A percentile compares a stretch with the other conserved stretches of the same genome.
Evolutionary conservation across 495 filamentous ascomycete species (phyloP).

Genomic region (Tricharina praecox): DNA sequence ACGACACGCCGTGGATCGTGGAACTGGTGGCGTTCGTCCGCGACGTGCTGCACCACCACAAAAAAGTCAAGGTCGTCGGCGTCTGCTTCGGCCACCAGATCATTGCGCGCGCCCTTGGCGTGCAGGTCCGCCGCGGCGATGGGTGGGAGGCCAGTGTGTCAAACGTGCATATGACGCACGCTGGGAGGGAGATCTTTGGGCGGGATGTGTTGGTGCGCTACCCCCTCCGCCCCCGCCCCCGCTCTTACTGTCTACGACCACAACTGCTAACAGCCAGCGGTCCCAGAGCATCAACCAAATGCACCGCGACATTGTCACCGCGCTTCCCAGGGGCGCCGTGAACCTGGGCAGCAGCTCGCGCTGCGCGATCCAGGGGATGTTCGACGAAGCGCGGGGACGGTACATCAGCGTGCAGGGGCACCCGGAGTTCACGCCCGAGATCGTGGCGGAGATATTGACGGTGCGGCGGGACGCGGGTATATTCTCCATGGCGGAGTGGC

Average conservation of each 20-base stretch:
- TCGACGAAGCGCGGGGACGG: constrained; percentile 34
- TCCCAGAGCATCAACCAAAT: constrained; percentile 77
- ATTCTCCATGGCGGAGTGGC: constrained; percentile 44
- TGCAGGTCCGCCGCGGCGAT: constrained; percentile 46
- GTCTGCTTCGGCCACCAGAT: constrained; percentile 92
- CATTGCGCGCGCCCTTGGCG: constrained; percentile 56
- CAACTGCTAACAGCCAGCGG: too few species aligned
- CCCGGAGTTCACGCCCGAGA: constrained; percentile 68
- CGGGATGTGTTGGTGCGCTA: constrained; percentile 42
- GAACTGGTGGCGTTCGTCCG: constrained; percentile 55
- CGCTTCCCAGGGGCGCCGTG: constrained; percentile 44
- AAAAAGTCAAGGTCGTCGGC: constrained; percentile 49
- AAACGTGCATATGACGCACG: constrained; percentile 48
- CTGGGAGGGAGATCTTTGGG: constrained; percentile 56
- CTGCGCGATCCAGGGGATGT: constrained; percentile 71
- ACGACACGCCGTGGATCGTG: constrained; percentile 58
- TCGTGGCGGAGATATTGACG: constrained; percentile 52
- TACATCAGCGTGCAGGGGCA: constrained; percentile 79
- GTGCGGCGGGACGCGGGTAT: constrained; percentile 43
- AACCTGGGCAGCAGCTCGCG: constrained; percentile 46
- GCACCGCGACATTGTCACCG: constrained; percentile 67
- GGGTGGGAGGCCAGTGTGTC: constrained; percentile 76
- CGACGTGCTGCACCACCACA: constrained; percentile 36
- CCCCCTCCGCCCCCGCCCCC: background rate
- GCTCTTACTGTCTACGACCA: background rate